Base-by-base conservation (phyloP, 352 stramenopile species). In the Globisporangium barbulae region DNA sequence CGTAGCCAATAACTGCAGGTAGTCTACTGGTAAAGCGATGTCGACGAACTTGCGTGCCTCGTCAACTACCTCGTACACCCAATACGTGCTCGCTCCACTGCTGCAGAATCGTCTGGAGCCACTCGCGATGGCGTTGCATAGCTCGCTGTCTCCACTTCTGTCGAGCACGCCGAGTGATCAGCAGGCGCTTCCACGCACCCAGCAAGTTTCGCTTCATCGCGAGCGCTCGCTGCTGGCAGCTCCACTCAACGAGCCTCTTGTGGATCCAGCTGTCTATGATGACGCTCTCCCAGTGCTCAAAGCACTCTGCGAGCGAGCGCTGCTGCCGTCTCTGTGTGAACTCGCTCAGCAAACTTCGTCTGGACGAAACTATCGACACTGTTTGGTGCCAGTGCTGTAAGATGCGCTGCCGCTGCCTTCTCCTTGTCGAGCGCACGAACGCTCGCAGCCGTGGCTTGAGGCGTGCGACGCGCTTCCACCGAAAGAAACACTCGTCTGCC, bases 281-380 rank as follows among this genome's bases (percentile, higher is more conserved):
- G n/a, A 82, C 77, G 31, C 72, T 83, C 59, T 85, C 77, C 77
- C 77, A 85, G 49, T 82, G 77, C 22, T 47, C 64, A 30, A 85
- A 73, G 53, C 63, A 74, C 10, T 17, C 7, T 0, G 42, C 0
- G 13, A 83, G 62, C 0, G 65, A 30, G 3, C 63, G 63, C 5
- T 22, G 22, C 5, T 50, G 65, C 8, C 62, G 68, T 2, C 59
- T 57, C 4, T n/a, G 25, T 25, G 53, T 45, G 2, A 72, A 70
- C 3, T 59, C 30, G 6, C 53, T 48, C 47, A 76, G 56, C 21
- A 56, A 54, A 21, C 21, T 9, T 19, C 65, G 67, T 10, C 37
- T 41, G 30, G 31, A 57, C 0, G 17, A 31, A 6, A 41, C 22
- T 9, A 3, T 17, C 4, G n/a, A 21, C 12, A 17, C 39, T 44